These are phyloP conservation scores for Antarctomyces pellizariae DNA, from an alignment of 495 filamentous ascomycete species.

Conservation along the genomic window DNA sequence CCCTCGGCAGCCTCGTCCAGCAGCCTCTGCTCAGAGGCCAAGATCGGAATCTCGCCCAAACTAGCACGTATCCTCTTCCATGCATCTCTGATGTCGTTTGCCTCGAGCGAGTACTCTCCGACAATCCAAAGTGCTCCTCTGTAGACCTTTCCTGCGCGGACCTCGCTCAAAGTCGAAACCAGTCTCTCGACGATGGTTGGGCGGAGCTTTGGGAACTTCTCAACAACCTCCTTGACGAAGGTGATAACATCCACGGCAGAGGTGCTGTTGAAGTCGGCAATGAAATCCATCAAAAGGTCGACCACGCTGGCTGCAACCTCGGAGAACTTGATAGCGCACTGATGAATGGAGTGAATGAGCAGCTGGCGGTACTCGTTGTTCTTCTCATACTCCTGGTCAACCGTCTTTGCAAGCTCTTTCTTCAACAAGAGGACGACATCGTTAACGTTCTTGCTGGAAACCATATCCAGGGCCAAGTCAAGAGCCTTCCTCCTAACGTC, in stretches of 20 bases:
- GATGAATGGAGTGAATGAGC: conserved; percentile 90
- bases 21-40: conserved; percentile 83
- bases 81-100: conserved; percentile 81
- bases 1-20: conserved; percentile 57
- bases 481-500: conserved; percentile 90
- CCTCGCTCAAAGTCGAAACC: conserved; percentile 78
- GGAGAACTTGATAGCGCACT: conserved; percentile 95
- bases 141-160: conserved; percentile 92
- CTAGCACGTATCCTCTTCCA: conserved; percentile 93
- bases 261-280: conserved; percentile 91
- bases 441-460: conserved; percentile 95
- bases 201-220: conserved; percentile 86
- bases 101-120: conserved; percentile 87
- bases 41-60: conserved; percentile 89
- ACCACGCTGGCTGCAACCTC: conserved; percentile 95
- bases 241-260: conserved; percentile 94
- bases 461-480: conserved; percentile 84
- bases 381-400: conserved; percentile 98
- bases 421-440: conserved; percentile 91
- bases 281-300: conserved; percentile 96
- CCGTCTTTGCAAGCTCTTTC: conserved; percentile 91
- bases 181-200: conserved; percentile 68
- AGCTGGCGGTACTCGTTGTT: conserved; percentile 93
- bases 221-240: conserved; percentile 97
- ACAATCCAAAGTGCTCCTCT: conserved; percentile 93